Evolutionary conservation across 2,329 filamentous ascomycete species (phyloP), one percentile per base, ranked within the genome.

Genomic region (Aspergillus bombycis): DNA sequence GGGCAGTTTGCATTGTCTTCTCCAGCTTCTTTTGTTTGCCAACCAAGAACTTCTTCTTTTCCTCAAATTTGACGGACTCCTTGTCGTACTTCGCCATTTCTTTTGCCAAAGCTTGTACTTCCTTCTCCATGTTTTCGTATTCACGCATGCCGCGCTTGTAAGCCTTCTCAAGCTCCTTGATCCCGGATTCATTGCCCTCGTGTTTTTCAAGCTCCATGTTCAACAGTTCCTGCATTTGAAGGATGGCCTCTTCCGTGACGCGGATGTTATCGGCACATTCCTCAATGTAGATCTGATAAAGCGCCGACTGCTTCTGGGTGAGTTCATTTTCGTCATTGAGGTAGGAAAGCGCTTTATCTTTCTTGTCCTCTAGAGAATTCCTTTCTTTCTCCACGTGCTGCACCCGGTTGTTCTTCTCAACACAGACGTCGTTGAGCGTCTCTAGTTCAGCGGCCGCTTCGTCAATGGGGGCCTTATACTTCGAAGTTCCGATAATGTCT

Each of bases 371-470:
- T 2, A 99, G 86, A 55, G 89, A 85, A 68, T 91, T 92, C 83
- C 93, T 97, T 79, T 99, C 95, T 78, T 97, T 99, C 77, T 99
- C 95, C 1, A 99, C 95, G 72, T 97, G 94, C 79, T 98, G 93
- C 1, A 99, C 95, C 66, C 96, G 91, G 41, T 89, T 91, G 70
- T 91, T 97, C 83, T 99, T 99, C 78, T 99, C 95, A 71, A 93
- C 85, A 74, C 95, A 99, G 2, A 96, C 88, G 72, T 99, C 95
- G 74, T 99, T 99, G 60, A 98, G 85, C 1, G 88, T 89, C 78
- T 99, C 95, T 0, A 97, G 92, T 77, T 98, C 92, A 1, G 90
- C 82, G 0, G 93, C 94, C 0, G 94, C 90, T 80, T 99, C 95
- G 71, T 99, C 95, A 67, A 99, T 99, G 0, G 95, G 94, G 0